phyloP scores from a whole-genome alignment of 768 basidiomycete genomes.

The Hirschioporus abietinus region DNA sequence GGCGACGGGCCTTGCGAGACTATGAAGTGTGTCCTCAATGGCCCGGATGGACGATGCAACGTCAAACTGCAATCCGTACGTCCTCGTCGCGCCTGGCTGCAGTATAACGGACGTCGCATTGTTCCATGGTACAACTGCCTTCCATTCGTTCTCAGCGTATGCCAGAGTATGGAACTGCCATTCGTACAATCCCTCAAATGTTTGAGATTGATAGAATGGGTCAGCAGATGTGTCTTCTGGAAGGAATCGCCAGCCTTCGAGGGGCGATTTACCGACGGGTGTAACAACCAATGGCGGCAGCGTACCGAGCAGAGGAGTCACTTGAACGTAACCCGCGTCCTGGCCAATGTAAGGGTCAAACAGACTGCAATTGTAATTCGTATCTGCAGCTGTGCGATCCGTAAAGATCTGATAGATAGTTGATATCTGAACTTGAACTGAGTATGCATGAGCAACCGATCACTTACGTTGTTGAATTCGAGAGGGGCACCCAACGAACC shows the following conservation, averaged over 20 bases:
- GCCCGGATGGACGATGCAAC: constrained; percentile 43
- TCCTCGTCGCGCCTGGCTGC: constrained; percentile 41
- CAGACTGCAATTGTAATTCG: constrained; percentile 46
- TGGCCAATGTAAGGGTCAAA: constrained; percentile 56
- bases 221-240: constrained; percentile 40
- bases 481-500: constrained; percentile 48
- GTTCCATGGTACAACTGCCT: constrained; percentile 47
- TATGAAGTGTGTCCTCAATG: constrained; percentile 41
- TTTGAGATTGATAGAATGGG: constrained; percentile 53
- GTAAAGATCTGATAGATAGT: constrained; percentile 43
- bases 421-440: not conserved
- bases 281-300: constrained; percentile 46
- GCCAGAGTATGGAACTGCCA: constrained; percentile 57
- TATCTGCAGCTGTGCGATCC: constrained; percentile 43
- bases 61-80: constrained; percentile 49
- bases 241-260: constrained; percentile 57
- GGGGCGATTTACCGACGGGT: constrained; percentile 38
- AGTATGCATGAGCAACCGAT: not conserved
- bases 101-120: constrained; percentile 42
- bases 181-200: constrained; percentile 54
- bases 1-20: constrained; percentile 40
- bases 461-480: constrained; percentile 50
- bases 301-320: constrained; percentile 44
- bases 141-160: constrained; percentile 53
- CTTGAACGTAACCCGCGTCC: constrained; percentile 50